Evolutionary conservation across 108 stramenopile genomes (phyloP), one percentile per base, ranked within the genome.

Genomic region (Cyclotella distinguenda): DNA sequence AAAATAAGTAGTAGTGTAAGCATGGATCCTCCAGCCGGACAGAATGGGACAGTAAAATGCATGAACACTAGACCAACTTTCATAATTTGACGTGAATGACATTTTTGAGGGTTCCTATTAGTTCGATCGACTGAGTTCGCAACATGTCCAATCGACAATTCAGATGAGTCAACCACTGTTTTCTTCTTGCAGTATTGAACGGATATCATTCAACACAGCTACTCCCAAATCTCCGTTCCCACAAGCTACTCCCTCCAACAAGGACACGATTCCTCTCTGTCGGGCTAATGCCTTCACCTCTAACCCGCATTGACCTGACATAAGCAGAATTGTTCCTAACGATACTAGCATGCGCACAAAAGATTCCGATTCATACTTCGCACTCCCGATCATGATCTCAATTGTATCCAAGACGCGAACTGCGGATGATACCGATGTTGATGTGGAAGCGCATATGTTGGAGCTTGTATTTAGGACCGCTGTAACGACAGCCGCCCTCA

Each of bases 401-500:
- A 85, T 67, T 7, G 66, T 31, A 46, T 63, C 70, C 30, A 85
- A 69, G 6, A 86, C 70, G 33, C 56, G 72, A 9, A 62, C 31
- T 13, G 80, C 72, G 28, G 76, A 61, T 27, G 75, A 57, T 13
- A 59, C 23, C 0, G 52, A 44, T n/a, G 70, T 19, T 11, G 68
- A 43, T 6, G 60, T 23, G n/a, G 73, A 74, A 15, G 71, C 36
- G 40, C 64, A 34, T 77, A 90, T 54, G 70, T 81, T 86, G 27
- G 77, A 88, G 55, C 70, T 68, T 11, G 81, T 70, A 60, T 94
- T 94, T 60, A 89, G 81, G 26, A 91, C 47, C 4, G 83, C 67
- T 13, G 93, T 94, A 16, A 85, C 86, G 10, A 89, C 82, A 1
- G 93, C 82, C 57, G 89, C 66, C 21, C 93, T 79, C 44, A 94